Percentiles rank a stretch among this genome's conserved stretches.
These are phyloP conservation scores for Nemania abortiva DNA, from an alignment of 2,329 filamentous ascomycete species.

Conservation along the genomic window DNA sequence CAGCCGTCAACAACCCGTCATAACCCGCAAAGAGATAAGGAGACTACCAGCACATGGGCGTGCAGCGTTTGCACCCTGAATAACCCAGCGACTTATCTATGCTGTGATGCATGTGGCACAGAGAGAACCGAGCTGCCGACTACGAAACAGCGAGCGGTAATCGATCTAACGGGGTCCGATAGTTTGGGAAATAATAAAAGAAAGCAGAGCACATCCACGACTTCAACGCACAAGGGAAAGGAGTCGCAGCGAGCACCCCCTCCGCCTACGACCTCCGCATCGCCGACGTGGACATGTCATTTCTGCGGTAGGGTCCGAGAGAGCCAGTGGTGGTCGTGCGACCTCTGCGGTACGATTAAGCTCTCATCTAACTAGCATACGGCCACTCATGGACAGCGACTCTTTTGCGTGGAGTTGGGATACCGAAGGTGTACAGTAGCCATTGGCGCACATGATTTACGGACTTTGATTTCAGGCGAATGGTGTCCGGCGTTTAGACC, in stretches of 20 bases:
- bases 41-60: constrained; percentile 57
- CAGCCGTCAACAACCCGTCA: constrained; percentile 28
- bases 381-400: background rate
- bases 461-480: background rate
- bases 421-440: constrained; percentile 1
- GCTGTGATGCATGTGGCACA: constrained; percentile 68
- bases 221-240: constrained; percentile 20
- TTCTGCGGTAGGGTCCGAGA: constrained; percentile 66
- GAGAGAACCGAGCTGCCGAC: constrained; percentile 53
- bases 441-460: background rate
- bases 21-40: constrained; percentile 20
- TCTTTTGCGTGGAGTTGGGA: background rate
- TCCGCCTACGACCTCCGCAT: constrained; percentile 34
- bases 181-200: constrained; percentile 12
- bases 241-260: constrained; percentile 24
- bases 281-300: constrained; percentile 63
- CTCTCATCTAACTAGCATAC: constrained; percentile 37
- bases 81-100: constrained; percentile 64
- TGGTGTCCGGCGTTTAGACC: background rate
- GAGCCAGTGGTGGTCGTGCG: constrained; percentile 68
- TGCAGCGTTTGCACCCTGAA: constrained; percentile 69
- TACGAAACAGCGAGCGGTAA: constrained; percentile 43
- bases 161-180: constrained; percentile 44
- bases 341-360: constrained; percentile 67
- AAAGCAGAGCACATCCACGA: constrained; percentile 33